Base-by-base conservation (phyloP, 106 monocot species). In the Xerophyta viscosa region DNA sequence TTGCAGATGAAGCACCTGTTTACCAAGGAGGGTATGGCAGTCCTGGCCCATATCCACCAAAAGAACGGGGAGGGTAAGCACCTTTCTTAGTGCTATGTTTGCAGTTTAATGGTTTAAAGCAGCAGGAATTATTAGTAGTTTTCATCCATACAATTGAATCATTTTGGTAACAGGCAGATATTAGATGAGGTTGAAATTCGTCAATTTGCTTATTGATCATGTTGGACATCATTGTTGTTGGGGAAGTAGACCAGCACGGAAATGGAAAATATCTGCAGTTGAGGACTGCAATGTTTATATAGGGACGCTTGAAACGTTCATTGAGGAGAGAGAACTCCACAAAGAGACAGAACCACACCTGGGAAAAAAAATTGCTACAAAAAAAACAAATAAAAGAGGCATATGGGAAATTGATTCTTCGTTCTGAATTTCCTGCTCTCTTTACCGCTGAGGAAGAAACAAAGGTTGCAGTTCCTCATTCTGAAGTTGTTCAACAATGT, bases 251-350 rank as follows among this genome's bases (percentile, higher is more conserved):
- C 94, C 94, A 48, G 94, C 94, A 30, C 63, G 84, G 43, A 75
- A 58, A 27, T 94, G 94, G 94, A 88, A 68, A 46, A 84, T 94
- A 28, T 45, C 46, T 54, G 66, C 84, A 4, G 58, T 94, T 67
- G 94, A 94, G 60, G 94, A 94, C 43, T 94, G 94, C 67, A 88
- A 94, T 65, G 84, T 94, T n/a, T 94, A 88, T 62, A 75, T 94
- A 20, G 94, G 94, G 45, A 88, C 78, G 17, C 29, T 94, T 17
- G 94, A 94, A 73, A 88, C 84, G 41, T 94, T 94, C 55, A 73
- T 94, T 24, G 94, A 94, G 64, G 88, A 84, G 56, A 88, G 94
- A 61, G 81, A 94, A 46, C 29, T 46, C 52, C 37, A 75, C 24
- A 65, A 6, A 30, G 78, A 75, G 66, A 88, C 39, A 33, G 76